phyloP scores from a whole-genome alignment of 176 grass and related monocot genomes.

The Carex scoparia region DNA sequence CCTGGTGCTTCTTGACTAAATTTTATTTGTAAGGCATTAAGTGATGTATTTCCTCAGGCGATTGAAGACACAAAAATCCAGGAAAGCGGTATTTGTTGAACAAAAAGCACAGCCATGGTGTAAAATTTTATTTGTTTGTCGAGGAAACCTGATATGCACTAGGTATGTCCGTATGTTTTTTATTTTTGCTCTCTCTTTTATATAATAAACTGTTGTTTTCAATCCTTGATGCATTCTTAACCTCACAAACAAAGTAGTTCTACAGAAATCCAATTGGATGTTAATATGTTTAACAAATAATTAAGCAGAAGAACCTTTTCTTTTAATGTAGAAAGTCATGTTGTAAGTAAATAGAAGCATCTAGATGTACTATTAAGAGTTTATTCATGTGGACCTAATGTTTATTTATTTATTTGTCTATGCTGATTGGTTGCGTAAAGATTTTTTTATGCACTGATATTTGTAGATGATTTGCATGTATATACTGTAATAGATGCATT shows the following conservation, averaged over 20 bases:
- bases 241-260: not conserved
- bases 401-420: not conserved
- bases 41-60: conserved; percentile 37
- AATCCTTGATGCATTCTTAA: not conserved
- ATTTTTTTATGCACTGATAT: not conserved
- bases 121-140: conserved; percentile 63
- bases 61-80: conserved; percentile 54
- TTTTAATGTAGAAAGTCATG: not conserved
- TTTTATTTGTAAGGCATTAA: not conserved
- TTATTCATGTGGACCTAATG: not conserved
- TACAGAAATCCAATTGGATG: not conserved
- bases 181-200: not conserved
- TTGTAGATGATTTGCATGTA: not conserved
- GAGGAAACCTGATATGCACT: conserved; percentile 55
- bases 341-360: not conserved
- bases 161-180: conserved; percentile 28
- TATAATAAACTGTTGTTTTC: not conserved
- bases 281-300: not conserved
- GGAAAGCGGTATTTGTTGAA: conserved; percentile 55
- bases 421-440: not conserved
- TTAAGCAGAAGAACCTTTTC: not conserved
- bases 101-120: conserved; percentile 50
- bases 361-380: not conserved
- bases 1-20: not conserved
- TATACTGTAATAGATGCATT: not conserved